A percentile compares a stretch with the other conserved stretches of the same genome.
Evolutionary conservation across 2,329 filamentous ascomycete genomes (phyloP).

Genomic region (Exophiala lecanii-corni): DNA sequence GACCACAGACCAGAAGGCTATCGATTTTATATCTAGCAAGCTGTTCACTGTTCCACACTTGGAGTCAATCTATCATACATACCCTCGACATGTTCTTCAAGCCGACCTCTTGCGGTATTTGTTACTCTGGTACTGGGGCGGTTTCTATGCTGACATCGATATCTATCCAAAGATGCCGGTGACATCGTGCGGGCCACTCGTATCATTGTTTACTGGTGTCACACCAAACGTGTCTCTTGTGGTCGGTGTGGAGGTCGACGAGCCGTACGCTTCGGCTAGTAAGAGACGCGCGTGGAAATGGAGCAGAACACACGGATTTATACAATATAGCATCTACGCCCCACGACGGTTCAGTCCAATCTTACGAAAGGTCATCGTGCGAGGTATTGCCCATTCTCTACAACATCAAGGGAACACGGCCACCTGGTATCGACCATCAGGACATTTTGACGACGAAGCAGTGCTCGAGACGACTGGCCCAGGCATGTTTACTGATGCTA

Average conservation of each 20-base stretch:
- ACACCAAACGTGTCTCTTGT: constrained; percentile 31
- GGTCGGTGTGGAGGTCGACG: constrained; percentile 34
- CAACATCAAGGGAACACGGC: constrained; percentile 12
- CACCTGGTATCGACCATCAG: constrained; percentile 3
- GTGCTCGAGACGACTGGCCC: constrained; percentile 33
- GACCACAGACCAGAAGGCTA: too few relatives aligned
- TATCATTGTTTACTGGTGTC: constrained; percentile 1
- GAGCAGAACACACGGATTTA: constrained; percentile 32
- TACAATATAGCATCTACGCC: constrained; percentile 35
- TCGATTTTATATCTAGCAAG: too few relatives aligned
- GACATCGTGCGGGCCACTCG: constrained; percentile 29
- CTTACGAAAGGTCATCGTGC: too few relatives aligned
- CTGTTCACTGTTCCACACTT: too few relatives aligned
- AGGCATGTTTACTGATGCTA: constrained; percentile 33
- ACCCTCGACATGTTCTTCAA: too few relatives aligned
- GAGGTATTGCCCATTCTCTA: too few relatives aligned
- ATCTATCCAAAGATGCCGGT: constrained; percentile 30
- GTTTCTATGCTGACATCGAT: constrained; percentile 35
- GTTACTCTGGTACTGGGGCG: constrained; percentile 34
- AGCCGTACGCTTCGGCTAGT: constrained; percentile 31
- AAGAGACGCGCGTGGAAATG: constrained; percentile 34
- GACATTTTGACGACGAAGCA: constrained; percentile 10
- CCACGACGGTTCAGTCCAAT: too few relatives aligned
- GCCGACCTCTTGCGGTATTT: constrained; percentile 12
- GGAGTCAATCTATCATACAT: too few relatives aligned